Conservation (phyloP, 2,329 filamentous ascomycete genomes). For the Colletotrichum navitas region DNA sequence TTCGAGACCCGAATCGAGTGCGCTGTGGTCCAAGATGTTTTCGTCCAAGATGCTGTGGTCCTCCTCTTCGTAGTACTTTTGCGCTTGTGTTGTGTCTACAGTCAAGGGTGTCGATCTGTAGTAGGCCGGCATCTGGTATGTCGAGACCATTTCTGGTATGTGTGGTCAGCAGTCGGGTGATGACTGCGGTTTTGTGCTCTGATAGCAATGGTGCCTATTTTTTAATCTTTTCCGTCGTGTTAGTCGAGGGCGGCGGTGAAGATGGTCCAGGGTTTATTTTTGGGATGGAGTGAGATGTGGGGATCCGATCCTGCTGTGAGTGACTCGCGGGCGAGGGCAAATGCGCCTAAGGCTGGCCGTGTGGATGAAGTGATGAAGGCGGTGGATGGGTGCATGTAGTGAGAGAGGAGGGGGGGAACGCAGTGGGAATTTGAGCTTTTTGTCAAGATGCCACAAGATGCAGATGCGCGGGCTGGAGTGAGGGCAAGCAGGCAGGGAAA, state of each 20-base stretch:
- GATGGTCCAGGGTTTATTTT: slow-evolving; percentile 41
- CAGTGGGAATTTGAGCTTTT: slow-evolving; percentile 12
- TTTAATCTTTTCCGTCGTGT: slow-evolving; percentile 33
- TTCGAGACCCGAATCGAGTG: slow-evolving; percentile 71
- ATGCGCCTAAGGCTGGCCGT: slow-evolving; percentile 16
- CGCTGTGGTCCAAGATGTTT: slow-evolving; percentile 69
- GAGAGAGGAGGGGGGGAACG: not conserved
- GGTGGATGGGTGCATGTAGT: slow-evolving; percentile 13
- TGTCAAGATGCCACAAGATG: slow-evolving; percentile 1
- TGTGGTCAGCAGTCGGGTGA: slow-evolving; percentile 45
- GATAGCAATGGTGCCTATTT: slow-evolving; percentile 31
- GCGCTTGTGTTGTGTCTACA: slow-evolving; percentile 66
- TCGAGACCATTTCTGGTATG: slow-evolving; percentile 59
- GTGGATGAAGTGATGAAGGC: slow-evolving; percentile 5
- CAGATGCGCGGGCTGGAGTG: not conserved
- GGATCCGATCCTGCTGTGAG: slow-evolving; percentile 14
- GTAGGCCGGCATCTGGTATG: slow-evolving; percentile 64
- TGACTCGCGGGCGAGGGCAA: slow-evolving; percentile 25
- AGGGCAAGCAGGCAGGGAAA: slow-evolving; percentile 24
- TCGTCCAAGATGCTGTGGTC: slow-evolving; percentile 72
- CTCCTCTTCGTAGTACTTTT: slow-evolving; percentile 73
- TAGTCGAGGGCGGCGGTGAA: slow-evolving; percentile 41
- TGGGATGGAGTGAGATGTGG: slow-evolving; percentile 39
- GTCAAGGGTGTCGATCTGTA: slow-evolving; percentile 64
- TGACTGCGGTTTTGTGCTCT: slow-evolving; percentile 36